These are phyloP conservation scores for Ilyonectria robusta DNA, from an alignment of 2,329 filamentous ascomycete genomes.

Conservation along the genomic window DNA sequence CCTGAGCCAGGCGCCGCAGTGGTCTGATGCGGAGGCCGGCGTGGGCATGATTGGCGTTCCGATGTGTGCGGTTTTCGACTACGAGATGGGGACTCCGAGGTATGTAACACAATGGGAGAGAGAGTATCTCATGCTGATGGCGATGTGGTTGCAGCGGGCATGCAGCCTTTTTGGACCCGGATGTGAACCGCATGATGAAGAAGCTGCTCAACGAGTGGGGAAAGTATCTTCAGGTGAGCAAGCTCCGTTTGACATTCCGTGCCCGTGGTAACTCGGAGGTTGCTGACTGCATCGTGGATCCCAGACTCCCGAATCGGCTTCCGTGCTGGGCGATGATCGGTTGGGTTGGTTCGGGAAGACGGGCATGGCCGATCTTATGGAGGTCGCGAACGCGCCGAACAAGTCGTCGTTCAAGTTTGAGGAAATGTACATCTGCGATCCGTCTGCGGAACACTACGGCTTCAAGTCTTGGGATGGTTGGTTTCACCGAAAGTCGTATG, in stretches of 20 bases:
- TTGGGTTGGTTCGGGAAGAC: conserved; percentile 71
- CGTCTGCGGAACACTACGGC: conserved; percentile 67
- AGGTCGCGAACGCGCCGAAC: conserved; percentile 64
- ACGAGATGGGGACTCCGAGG: conserved; percentile 69
- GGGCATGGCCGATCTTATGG: conserved; percentile 62
- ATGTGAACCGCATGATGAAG: conserved; percentile 68
- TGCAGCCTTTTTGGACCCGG: conserved; percentile 68
- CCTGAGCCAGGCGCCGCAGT: conserved; percentile 59
- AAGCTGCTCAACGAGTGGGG: conserved; percentile 72
- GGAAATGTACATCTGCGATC: conserved; percentile 75
- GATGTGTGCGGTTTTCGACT: conserved; percentile 68
- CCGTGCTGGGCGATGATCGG: conserved; percentile 60
- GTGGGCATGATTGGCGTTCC: conserved; percentile 53
- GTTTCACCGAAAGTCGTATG: background rate
- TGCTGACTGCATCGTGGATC: conserved; percentile 44
- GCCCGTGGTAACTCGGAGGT: conserved; percentile 61
- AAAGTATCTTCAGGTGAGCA: conserved; percentile 62
- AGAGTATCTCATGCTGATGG: conserved; percentile 55
- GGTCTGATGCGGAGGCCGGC: conserved; percentile 53
- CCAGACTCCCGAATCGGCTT: conserved; percentile 67
- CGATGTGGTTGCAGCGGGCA: conserved; percentile 55
- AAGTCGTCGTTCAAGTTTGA: conserved; percentile 60
- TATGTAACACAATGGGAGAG: conserved; percentile 41
- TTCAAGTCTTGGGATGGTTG: conserved; percentile 76
- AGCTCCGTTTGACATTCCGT: background rate